A percentile compares a stretch with the other conserved stretches of the same genome.
Evolutionary conservation across 805 yeast genomes (phyloP).

Genomic region (Yarrowia sp.): DNA sequence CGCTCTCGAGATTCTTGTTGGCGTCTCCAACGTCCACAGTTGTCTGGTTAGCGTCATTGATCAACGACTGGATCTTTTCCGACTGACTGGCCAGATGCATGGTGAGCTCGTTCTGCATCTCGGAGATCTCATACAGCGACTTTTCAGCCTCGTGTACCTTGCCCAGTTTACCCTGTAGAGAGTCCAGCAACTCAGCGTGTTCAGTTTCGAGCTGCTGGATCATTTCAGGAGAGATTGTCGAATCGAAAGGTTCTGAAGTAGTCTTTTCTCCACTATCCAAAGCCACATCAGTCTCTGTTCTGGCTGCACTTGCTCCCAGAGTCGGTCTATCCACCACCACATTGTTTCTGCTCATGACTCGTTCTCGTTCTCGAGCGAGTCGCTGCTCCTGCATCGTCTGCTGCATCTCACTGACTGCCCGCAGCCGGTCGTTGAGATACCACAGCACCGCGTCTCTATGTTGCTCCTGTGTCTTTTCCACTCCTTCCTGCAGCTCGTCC

Average conservation of each 20-base stretch:
- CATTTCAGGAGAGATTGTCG: slow-evolving; percentile 27
- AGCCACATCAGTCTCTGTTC: background rate
- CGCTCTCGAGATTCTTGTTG: slow-evolving; percentile 63
- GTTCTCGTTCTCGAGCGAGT: slow-evolving; percentile 34
- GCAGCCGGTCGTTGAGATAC: slow-evolving; percentile 37
- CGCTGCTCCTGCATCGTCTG: slow-evolving; percentile 40
- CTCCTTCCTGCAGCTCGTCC: slow-evolving; percentile 34
- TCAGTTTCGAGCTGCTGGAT: slow-evolving; percentile 38
- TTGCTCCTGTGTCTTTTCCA: slow-evolving; percentile 32
- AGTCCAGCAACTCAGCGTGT: slow-evolving; percentile 39
- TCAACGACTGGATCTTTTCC: slow-evolving; percentile 58
- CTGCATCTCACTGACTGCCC: slow-evolving; percentile 36
- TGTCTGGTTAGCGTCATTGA: slow-evolving; percentile 65
- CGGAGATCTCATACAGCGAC: slow-evolving; percentile 58
- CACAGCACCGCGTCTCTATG: slow-evolving; percentile 42
- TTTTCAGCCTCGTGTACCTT: slow-evolving; percentile 42
- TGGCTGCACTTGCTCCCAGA: background rate
- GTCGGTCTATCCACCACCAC: background rate
- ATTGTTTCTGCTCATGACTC: slow-evolving; percentile 30
- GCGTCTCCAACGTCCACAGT: slow-evolving; percentile 65
- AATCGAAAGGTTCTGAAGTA: background rate
- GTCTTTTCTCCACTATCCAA: background rate
- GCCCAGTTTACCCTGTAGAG: slow-evolving; percentile 38
- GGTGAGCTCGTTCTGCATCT: slow-evolving; percentile 69
- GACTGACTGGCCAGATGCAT: slow-evolving; percentile 71